A percentile compares a stretch with the other conserved stretches of the same genome.
These are phyloP conservation scores for Boehmeria nivea DNA, from an alignment of 306 rosid species.

Conservation along the genomic window DNA sequence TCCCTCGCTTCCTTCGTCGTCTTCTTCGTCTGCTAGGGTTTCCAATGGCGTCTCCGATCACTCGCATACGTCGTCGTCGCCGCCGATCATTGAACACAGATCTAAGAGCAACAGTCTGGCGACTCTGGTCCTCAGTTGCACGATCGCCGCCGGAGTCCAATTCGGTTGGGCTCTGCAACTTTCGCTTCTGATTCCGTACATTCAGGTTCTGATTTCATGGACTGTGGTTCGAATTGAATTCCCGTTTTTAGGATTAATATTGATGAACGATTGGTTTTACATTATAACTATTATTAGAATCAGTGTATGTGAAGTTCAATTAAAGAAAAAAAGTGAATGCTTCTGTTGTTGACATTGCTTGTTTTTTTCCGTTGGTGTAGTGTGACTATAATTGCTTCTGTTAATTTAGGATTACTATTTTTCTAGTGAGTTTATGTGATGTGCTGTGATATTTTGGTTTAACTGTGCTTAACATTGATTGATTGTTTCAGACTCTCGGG, in stretches of 20 bases:
- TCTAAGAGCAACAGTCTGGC: constrained; percentile 33
- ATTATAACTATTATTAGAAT: no score
- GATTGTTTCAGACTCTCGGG: constrained; percentile 84
- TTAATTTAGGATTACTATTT: no score
- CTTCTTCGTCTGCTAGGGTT: constrained; percentile 28
- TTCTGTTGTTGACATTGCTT: no score
- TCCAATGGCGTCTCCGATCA: constrained; percentile 21
- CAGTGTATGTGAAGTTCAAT: no score
- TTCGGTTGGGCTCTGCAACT: constrained; percentile 99
- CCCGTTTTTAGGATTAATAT: no score
- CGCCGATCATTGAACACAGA: neutral
- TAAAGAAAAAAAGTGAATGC: no score
- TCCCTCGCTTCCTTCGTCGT: constrained; percentile 29
- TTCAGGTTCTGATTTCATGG: constrained; percentile 50
- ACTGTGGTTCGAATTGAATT: no score
- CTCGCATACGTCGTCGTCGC: constrained; percentile 13
- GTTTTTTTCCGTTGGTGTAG: no score
- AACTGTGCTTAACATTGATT: constrained; percentile 14
- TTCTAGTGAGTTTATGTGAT: neutral
- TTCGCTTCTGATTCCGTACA: constrained; percentile 85
- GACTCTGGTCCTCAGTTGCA: constrained; percentile 73
- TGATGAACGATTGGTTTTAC: no score
- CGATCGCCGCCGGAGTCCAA: constrained; percentile 95
- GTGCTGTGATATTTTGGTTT: constrained; percentile 7
- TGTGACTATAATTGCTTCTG: no score